phyloP scores from a whole-genome alignment of 2,329 filamentous ascomycete genomes.

The Colletotrichum neosansevieriae region DNA sequence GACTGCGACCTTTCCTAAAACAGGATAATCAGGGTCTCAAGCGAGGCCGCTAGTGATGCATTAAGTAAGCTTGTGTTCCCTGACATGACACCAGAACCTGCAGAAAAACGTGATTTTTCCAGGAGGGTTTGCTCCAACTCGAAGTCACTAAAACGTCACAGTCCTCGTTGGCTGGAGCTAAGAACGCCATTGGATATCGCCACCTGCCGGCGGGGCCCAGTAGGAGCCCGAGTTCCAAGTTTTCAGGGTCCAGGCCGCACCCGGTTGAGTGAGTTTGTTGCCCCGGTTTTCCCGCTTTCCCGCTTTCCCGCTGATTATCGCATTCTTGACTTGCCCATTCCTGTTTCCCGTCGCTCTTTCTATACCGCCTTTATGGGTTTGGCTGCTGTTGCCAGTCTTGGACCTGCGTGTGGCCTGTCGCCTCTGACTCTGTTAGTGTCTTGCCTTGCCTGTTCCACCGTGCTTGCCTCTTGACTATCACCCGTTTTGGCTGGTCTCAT shows the following conservation, averaged over 20 bases:
- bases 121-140: background rate
- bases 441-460: background rate
- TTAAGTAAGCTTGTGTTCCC: background rate
- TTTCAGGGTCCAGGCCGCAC: slow-evolving; percentile 32
- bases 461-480: background rate
- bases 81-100: background rate
- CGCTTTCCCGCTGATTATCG: slow-evolving; percentile 15
- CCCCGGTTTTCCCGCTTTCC: background rate
- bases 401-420: background rate
- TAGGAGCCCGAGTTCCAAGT: background rate
- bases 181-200: background rate
- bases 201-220: background rate
- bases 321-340: background rate
- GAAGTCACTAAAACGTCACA: background rate
- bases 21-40: background rate
- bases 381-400: background rate
- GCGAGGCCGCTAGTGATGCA: background rate
- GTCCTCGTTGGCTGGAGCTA: background rate
- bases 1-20: background rate
- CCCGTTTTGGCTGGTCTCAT: background rate
- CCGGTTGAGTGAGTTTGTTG: too few relatives aligned
- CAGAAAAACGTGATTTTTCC: background rate
- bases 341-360: too few relatives aligned
- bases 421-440: too few relatives aligned
- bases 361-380: too few relatives aligned